These are phyloP conservation scores for Epicoccum nigrum DNA, from an alignment of 2,329 filamentous ascomycete species.

Conservation along the genomic window DNA sequence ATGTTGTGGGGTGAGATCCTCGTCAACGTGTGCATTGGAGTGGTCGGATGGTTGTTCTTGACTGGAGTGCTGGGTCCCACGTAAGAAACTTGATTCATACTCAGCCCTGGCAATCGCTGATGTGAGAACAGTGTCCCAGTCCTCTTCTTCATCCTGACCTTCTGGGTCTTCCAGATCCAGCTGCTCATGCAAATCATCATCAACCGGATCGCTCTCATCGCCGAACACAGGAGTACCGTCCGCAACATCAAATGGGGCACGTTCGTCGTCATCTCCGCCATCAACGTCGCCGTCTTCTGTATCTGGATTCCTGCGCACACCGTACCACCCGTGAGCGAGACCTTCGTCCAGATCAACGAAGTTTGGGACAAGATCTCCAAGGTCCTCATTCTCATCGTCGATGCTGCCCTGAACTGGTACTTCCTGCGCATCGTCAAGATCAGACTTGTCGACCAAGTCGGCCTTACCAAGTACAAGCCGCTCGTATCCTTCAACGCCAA, in stretches of 20 bases:
- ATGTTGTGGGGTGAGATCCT: slow-evolving; percentile 46
- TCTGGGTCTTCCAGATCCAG: slow-evolving; percentile 52
- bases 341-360: slow-evolving; percentile 55
- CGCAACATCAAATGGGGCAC: slow-evolving; percentile 56
- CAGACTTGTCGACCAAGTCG: slow-evolving; percentile 47
- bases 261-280: slow-evolving; percentile 52
- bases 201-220: slow-evolving; percentile 60
- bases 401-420: slow-evolving; percentile 60
- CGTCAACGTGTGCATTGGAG: slow-evolving; percentile 37
- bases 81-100: slow-evolving; percentile 20
- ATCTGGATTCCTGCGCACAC: slow-evolving; percentile 61
- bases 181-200: slow-evolving; percentile 62
- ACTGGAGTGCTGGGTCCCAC: slow-evolving; percentile 37
- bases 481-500: slow-evolving; percentile 51
- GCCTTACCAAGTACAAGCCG: slow-evolving; percentile 50
- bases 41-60: slow-evolving; percentile 43
- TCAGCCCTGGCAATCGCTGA: slow-evolving; percentile 2
- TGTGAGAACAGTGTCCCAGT: slow-evolving; percentile 30
- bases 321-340: slow-evolving; percentile 36
- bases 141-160: slow-evolving; percentile 42
- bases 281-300: slow-evolving; percentile 61
- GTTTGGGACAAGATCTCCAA: slow-evolving; percentile 63
- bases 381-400: slow-evolving; percentile 58
- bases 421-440: slow-evolving; percentile 54
- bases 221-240: slow-evolving; percentile 50